Evolutionary conservation across 2,329 filamentous ascomycete species (phyloP), one percentile per base, ranked within the genome.

Genomic region (Berkeleyomyces basicola): DNA sequence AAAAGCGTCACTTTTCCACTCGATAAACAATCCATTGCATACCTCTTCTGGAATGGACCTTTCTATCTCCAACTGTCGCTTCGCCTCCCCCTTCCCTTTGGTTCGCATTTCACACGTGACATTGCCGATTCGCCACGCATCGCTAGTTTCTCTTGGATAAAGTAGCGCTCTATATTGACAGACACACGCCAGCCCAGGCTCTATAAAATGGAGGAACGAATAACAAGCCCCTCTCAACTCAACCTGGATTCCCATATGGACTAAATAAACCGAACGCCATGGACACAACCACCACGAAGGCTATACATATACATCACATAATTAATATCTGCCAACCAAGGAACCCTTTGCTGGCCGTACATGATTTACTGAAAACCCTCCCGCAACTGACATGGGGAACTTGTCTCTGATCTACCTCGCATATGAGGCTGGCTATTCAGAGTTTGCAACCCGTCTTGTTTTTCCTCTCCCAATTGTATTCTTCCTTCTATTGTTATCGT

Each of bases 141-240:
- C 10, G 16, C 10, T 36, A 53, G 31, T 36, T 14, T 7, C n/a
- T 37, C 31, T 36, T 33, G 33, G 49, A 53, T 53, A 53, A 9
- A 10, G 33, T 6, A 36, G 36, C 49, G 5, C 4, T 36, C 49
- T 14, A 23, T 37, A 40, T 40, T 33, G 44, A 60, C 16, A 44
- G 58, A 60, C 40, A 47, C n/a, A 55, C 36, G 36, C 61, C 63
- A 64, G 61, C 58, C 44, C 59, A 64, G 59, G 63, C 63, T 46
- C 57, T 31, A 31, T 39, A 58, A 49, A 33, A 33, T 33, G 33
- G 62, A 64, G 59, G 63, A 59, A 61, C 59, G 59, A 61, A 39
- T 23, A 42, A 37, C 5, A 10, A 7, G 14, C 7, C 49, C 49
- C 14, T 53, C 33, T 33, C n/a, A 36, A 53, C 49, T 36, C 49